Evolutionary conservation across 2,329 filamentous ascomycete species (phyloP).

Genomic region (Fusarium sp.): DNA sequence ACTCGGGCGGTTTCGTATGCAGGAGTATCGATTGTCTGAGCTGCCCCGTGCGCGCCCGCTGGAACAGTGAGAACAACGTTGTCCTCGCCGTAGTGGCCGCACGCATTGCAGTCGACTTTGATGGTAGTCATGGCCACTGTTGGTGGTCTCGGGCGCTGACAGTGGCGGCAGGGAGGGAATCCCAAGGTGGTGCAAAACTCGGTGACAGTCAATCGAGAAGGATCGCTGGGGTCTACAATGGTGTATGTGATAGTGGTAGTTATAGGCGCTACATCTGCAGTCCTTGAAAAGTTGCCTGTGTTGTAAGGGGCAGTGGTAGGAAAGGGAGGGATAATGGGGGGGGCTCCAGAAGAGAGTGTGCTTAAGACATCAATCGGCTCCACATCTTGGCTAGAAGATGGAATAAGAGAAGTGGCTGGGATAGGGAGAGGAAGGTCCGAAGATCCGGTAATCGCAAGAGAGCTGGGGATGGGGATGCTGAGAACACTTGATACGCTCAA

Average conservation of each 20-base stretch:
- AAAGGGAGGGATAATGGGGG: background rate
- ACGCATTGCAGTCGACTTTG: constrained; percentile 11
- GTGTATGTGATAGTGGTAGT: constrained; percentile 25
- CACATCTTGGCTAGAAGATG: background rate
- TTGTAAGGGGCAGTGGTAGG: background rate
- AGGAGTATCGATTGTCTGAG: background rate
- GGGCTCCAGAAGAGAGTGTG: background rate
- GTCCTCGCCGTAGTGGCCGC: constrained; percentile 21
- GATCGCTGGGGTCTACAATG: constrained; percentile 16
- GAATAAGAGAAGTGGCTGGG: background rate
- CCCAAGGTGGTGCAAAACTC: constrained; percentile 17
- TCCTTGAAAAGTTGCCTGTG: background rate
- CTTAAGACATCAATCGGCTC: background rate
- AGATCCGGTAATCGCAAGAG: background rate
- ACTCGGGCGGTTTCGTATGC: background rate
- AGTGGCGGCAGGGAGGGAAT: constrained; percentile 15
- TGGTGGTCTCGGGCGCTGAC: constrained; percentile 6
- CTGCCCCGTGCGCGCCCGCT: background rate
- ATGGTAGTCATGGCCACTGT: constrained; percentile 25
- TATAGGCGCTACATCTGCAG: background rate
- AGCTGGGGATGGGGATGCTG: background rate
- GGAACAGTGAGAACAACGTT: constrained; percentile 20
- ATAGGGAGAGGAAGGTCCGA: background rate
- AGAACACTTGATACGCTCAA: background rate
- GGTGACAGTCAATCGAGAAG: constrained; percentile 16